Evolutionary conservation across 1,139 yeast genomes (phyloP).

Genomic region (Candida dubliniensis): DNA sequence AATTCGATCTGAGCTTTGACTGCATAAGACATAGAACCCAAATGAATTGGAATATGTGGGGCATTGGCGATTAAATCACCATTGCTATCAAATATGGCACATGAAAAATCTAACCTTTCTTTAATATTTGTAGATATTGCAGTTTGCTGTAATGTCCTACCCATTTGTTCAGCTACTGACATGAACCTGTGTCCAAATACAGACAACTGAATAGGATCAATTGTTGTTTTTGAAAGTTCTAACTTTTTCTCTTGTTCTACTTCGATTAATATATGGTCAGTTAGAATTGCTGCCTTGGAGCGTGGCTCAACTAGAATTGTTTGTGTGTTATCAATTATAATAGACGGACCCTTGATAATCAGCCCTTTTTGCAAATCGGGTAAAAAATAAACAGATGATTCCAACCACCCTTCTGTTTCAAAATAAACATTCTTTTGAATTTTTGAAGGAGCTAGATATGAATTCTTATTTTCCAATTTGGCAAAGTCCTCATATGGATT

Average conservation of each 20-base stretch:
- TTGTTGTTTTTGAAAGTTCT: constrained; percentile 26
- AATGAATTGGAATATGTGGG: constrained; percentile 84
- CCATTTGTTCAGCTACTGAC: constrained; percentile 92
- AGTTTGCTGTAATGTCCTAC: constrained; percentile 74
- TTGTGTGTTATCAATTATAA: constrained; percentile 83
- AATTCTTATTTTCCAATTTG: constrained; percentile 10
- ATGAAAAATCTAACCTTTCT: constrained; percentile 80
- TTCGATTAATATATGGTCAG: constrained; percentile 47
- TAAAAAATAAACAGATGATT: constrained; percentile 53
- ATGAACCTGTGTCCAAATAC: constrained; percentile 83
- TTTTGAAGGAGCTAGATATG: constrained; percentile 6
- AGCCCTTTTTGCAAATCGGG: constrained; percentile 54
- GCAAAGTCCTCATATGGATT: constrained; percentile 38
- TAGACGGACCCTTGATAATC: constrained; percentile 70
- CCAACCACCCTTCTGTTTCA: constrained; percentile 43
- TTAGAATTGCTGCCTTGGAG: constrained; percentile 61
- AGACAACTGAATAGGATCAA: constrained; percentile 72
- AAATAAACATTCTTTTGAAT: constrained; percentile 27
- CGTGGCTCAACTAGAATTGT: constrained; percentile 78
- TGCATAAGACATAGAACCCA: constrained; percentile 88
- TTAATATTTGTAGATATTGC: constrained; percentile 85
- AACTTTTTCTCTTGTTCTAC: constrained; percentile 30
- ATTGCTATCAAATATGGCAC: constrained; percentile 73
- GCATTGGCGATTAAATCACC: constrained; percentile 86
- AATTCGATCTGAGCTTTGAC: constrained; percentile 63